Base-by-base conservation (phyloP, 2,329 filamentous ascomycete species). In the Trichoderma pleuroti region DNA sequence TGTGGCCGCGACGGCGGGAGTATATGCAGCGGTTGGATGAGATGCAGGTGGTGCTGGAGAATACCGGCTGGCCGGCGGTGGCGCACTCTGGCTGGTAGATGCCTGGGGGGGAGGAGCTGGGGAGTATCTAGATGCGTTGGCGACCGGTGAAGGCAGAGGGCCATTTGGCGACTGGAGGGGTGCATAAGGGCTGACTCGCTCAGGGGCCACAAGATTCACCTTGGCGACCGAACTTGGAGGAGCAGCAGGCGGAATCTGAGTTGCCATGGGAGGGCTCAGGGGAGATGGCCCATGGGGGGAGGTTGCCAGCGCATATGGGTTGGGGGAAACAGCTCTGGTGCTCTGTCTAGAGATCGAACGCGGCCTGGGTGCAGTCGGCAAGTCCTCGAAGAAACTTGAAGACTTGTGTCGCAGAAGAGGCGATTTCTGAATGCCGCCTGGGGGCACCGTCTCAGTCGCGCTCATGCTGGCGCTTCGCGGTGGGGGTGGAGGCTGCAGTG, bases 331-430 rank as follows among this genome's bases (percentile, higher is more conserved):
- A 52, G 80, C 77, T 39, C 82, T 77, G 30, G 79, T 80, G 74
- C 84, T 85, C 32, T 87, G 86, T 68, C 88, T 85, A 1, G 88
- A 87, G 28, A 85, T 84, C 21, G 89, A 87, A 30, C 90, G 87
- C n/a, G 89, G 86, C 76, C 86, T 90, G 5, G 87, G 80, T 2
- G 86, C 80, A 65, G 91, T 80, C 1, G 92, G 92, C 26, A 95
- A 83, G 68, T 95, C 92, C 79, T 94, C 92, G 74, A 94, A 95
- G 78, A 95, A 95, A 74, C 86, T 89, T 46, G 84, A 80, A 72
- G 84, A 80, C 72, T 87, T 85, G 36, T 77, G 78, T 10, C 77
- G 79, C 74, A 80, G 72, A 76, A 81, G 65, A 70, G 80, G 76
- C 70, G 80, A 73, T 60, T 74, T 76, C 34, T 74, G 71, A 0